Conservation (phyloP, 176 grass and related monocot genomes). For the Eragrostis nindensis region DNA sequence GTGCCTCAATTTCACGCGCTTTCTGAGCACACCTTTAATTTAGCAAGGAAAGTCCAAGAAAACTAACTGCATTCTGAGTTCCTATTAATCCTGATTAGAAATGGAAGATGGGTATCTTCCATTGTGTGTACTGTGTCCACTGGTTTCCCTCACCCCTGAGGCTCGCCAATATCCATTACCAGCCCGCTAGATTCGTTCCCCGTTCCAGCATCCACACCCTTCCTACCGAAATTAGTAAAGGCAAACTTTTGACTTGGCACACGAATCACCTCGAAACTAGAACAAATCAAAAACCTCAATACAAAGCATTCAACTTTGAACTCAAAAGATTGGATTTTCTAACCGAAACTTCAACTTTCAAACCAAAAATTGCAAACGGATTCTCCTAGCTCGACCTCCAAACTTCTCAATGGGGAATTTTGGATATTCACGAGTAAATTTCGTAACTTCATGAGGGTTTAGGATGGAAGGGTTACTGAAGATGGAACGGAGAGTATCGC, state of each 20-base stretch:
- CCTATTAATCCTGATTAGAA: not conserved
- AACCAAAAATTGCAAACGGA: not conserved
- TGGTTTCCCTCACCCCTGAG: not conserved
- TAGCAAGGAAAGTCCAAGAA: not conserved
- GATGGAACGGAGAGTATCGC: not conserved
- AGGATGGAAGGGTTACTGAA: not conserved
- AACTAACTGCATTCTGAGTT: constrained; percentile 13
- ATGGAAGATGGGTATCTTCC: not conserved
- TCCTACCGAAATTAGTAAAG: not conserved
- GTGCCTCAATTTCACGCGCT: not conserved
- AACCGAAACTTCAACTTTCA: not conserved
- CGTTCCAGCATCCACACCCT: not conserved
- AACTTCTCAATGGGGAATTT: not conserved
- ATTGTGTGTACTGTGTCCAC: not conserved
- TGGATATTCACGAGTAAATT: not conserved
- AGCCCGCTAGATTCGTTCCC: not conserved
- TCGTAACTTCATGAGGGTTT: not conserved
- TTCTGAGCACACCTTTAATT: not conserved
- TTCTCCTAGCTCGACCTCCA: not conserved
- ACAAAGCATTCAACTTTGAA: not conserved
- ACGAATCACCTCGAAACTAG: not conserved
- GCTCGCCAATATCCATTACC: not conserved
- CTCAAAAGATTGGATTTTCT: not conserved
- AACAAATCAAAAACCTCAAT: not conserved
- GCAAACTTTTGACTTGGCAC: not conserved